These are phyloP conservation scores for Parafenestella ontariensis DNA, from an alignment of 2,329 filamentous ascomycete species.

Conservation along the genomic window DNA sequence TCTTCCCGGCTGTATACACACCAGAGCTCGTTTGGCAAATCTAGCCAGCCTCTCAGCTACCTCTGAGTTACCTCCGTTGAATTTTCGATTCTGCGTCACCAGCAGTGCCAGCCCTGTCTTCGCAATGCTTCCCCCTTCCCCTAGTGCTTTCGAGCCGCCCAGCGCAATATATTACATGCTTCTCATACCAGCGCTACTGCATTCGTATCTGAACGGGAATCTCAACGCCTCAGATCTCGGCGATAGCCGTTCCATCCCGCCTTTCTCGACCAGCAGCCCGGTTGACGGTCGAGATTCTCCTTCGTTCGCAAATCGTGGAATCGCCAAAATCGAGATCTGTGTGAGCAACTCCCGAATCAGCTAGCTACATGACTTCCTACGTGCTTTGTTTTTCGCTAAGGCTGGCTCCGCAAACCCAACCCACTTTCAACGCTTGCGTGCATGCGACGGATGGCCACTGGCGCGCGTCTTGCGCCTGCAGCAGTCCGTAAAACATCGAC, in stretches of 20 bases:
- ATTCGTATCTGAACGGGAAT: background rate
- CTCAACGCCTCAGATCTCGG: conserved; percentile 6
- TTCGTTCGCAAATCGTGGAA: background rate
- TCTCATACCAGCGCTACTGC: background rate
- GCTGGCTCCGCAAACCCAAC: no score
- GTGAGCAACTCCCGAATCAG: background rate
- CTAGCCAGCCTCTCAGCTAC: background rate
- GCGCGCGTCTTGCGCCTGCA: background rate
- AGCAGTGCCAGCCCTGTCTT: background rate
- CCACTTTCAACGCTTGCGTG: background rate
- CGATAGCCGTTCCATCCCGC: conserved; percentile 4
- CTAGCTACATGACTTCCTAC: background rate
- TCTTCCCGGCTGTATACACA: background rate
- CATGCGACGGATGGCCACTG: background rate
- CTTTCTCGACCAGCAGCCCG: conserved; percentile 10
- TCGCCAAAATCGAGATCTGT: background rate
- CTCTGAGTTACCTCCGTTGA: background rate
- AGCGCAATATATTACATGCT: background rate
- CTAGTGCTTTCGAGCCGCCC: background rate
- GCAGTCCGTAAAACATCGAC: background rate
- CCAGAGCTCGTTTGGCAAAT: background rate
- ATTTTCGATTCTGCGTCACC: background rate
- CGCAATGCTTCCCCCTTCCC: background rate
- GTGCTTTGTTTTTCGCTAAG: background rate
- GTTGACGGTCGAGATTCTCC: conserved; percentile 17